Conservation (phyloP, 768 basidiomycete genomes). For the Termitomyces sp. region DNA sequence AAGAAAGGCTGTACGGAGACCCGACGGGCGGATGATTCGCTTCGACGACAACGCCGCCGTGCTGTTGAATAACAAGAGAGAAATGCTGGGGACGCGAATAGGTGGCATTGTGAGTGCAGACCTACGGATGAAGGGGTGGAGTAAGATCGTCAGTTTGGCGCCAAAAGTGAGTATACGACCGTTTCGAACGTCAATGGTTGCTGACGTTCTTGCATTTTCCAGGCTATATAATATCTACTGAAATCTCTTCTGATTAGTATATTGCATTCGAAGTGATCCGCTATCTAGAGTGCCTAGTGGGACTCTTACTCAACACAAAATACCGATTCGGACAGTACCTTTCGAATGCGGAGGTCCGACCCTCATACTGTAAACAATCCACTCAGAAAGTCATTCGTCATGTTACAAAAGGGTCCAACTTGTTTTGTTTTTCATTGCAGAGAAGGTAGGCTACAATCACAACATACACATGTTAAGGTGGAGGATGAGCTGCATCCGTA, state of each 20-base stretch:
- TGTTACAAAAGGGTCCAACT: no score
- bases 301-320: no score
- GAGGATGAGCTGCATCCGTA: no score
- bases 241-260: not conserved
- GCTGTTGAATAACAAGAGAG: constrained; percentile 90
- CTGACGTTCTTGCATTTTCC: not conserved
- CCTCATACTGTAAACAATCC: no score
- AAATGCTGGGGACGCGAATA: constrained; percentile 94
- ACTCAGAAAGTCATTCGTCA: no score
- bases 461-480: no score
- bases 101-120: constrained; percentile 93
- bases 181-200: not conserved
- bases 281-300: not conserved
- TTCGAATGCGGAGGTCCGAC: no score
- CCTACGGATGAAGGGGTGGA: constrained; percentile 88
- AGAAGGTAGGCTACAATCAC: no score
- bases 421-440: no score
- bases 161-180: constrained; percentile 62
- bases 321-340: no score
- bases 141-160: constrained; percentile 88
- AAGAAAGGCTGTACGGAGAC: constrained; percentile 77
- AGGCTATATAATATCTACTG: constrained; percentile 5
- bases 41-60: constrained; percentile 99
- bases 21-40: constrained; percentile 82
- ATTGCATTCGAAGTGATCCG: not conserved